Evolutionary conservation across 305 asterid species (phyloP).

Genomic region (Solanum hybrid): DNA sequence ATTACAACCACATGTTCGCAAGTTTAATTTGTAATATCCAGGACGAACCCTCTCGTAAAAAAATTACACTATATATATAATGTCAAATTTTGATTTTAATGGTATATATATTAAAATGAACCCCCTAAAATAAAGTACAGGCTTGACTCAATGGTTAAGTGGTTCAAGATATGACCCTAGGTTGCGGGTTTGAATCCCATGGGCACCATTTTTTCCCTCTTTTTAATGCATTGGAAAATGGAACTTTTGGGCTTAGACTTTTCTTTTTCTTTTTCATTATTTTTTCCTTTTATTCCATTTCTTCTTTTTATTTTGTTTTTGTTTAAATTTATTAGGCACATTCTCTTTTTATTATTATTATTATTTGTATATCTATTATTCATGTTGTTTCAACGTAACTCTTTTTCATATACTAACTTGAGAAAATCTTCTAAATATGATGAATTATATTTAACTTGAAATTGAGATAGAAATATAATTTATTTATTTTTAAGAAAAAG

Average conservation of each 20-base stretch:
- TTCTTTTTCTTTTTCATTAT: not conserved
- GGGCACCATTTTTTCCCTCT: too few relatives aligned
- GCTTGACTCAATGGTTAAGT: not conserved
- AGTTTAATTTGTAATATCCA: not conserved
- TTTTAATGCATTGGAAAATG: too few relatives aligned
- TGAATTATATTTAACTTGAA: not conserved
- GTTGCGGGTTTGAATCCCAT: too few relatives aligned
- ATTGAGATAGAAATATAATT: too few relatives aligned
- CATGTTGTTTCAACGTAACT: too few relatives aligned
- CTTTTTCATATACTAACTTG: too few relatives aligned
- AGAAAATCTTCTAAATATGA: too few relatives aligned
- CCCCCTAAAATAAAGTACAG: not conserved
- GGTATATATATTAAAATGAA: not conserved
- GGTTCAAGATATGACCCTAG: not conserved
- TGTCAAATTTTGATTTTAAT: not conserved
- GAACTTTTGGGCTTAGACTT: not conserved
- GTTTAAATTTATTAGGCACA: not conserved
- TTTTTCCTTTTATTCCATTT: not conserved
- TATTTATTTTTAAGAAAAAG: too few relatives aligned
- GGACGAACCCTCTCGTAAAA: too few relatives aligned
- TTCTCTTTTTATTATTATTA: too few relatives aligned
- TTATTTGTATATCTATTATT: too few relatives aligned
- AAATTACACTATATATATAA: not conserved
- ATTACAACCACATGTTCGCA: not conserved
- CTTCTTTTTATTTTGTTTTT: too few relatives aligned